Conservation (phyloP, 192 early-diverging fungal species). For the Coemansia sp. region DNA sequence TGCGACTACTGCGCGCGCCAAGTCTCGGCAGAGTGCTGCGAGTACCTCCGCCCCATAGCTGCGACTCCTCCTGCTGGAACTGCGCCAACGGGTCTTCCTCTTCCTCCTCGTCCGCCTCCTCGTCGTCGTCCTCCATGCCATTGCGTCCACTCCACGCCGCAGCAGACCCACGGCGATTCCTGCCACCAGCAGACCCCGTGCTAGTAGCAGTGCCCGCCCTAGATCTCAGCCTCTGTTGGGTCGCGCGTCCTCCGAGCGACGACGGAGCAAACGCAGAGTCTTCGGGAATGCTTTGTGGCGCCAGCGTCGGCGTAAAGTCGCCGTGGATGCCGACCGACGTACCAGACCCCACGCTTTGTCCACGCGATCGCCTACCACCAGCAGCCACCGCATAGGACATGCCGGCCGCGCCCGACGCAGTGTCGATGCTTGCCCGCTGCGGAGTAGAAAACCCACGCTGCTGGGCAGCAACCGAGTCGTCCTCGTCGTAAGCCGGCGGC, state of each 20-base stretch:
- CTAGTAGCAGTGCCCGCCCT: conserved; percentile 46
- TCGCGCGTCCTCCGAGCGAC: background rate
- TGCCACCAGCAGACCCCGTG: conserved; percentile 14
- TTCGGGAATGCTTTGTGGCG: conserved; percentile 27
- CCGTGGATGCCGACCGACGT: conserved; percentile 27
- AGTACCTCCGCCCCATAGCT: conserved; percentile 50
- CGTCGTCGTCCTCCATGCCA: conserved; percentile 9
- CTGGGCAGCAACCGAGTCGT: conserved; percentile 22
- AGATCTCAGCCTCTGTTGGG: conserved; percentile 20
- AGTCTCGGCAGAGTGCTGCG: conserved; percentile 48
- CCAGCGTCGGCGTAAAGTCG: conserved; percentile 52
- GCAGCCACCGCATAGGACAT: conserved; percentile 3
- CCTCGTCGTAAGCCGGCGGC: conserved; percentile 4
- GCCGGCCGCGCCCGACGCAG: conserved; percentile 18
- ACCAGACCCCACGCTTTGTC: conserved; percentile 41
- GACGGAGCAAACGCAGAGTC: conserved; percentile 7
- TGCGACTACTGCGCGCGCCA: conserved; percentile 25
- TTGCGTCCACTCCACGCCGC: conserved; percentile 5
- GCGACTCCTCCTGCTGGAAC: conserved; percentile 57
- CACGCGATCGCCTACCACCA: conserved; percentile 36
- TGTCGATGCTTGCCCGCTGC: conserved; percentile 43
- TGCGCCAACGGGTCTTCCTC: conserved; percentile 50
- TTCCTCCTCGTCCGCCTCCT: background rate
- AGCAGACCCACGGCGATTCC: conserved; percentile 12
- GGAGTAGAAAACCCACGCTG: conserved; percentile 40